A percentile compares a stretch with the other conserved stretches of the same genome.
Evolutionary conservation across 1,284 basidiomycete species (phyloP).

Genomic region (Leccinum fuscescens): DNA sequence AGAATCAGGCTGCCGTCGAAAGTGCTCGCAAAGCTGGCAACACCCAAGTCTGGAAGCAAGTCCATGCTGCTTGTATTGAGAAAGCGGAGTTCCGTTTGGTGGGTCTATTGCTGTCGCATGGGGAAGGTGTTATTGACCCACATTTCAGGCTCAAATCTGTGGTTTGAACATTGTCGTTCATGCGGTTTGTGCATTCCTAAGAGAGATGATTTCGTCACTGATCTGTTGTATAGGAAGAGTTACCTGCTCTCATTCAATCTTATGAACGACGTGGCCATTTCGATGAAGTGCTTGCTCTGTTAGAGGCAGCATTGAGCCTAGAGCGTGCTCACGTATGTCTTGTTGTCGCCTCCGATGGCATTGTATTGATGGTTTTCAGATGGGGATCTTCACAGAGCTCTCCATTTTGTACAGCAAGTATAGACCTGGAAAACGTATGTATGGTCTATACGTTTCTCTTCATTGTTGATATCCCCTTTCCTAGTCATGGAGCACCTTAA

Average conservation of each 20-base stretch:
- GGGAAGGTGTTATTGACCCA: constrained; percentile 7
- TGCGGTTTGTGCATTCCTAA: constrained; percentile 51
- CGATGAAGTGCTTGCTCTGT: constrained; percentile 87
- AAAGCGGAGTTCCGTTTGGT: constrained; percentile 94
- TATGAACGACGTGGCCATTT: constrained; percentile 95
- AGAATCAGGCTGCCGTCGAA: constrained; percentile 98
- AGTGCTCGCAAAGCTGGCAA: constrained; percentile 98
- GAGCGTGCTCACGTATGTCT: constrained; percentile 88
- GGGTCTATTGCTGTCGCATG: constrained; percentile 16
- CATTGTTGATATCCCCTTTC: constrained; percentile 6
- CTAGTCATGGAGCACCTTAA: constrained; percentile 98
- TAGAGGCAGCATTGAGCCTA: constrained; percentile 93
- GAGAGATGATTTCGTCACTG: neutral
- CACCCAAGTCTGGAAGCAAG: constrained; percentile 99
- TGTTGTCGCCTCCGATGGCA: constrained; percentile 6
- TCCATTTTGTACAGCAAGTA: constrained; percentile 97
- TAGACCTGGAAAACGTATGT: constrained; percentile 84
- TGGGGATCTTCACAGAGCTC: constrained; percentile 93
- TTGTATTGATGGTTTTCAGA: constrained; percentile 40
- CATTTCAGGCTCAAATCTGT: constrained; percentile 85
- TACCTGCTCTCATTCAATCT: constrained; percentile 75
- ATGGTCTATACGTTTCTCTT: constrained; percentile 12
- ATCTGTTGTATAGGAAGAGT: constrained; percentile 67
- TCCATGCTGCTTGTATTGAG: constrained; percentile 97
- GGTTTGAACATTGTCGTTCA: constrained; percentile 96